Base-by-base conservation (phyloP, 176 grass and related monocot species). In the Themeda triandra region DNA sequence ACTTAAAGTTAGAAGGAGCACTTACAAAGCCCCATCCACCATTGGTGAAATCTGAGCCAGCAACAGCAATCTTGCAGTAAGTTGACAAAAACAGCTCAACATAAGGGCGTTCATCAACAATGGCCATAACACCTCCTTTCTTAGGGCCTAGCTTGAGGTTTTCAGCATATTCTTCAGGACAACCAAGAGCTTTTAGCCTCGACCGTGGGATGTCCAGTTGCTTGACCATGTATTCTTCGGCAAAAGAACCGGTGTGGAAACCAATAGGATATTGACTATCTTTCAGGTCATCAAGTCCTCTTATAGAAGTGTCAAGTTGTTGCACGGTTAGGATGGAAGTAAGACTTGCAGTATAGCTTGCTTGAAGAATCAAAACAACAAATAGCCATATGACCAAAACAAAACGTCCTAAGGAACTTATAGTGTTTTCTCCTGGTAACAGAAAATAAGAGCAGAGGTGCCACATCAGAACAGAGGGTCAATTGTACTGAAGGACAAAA, bases 1-100 rank as follows among this genome's bases (percentile, higher is more conserved):
- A 68, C 0, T 32, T 28, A 70, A 10, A 40, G 77, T 63, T 70
- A 8, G 56, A 21, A 23, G 56, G 17, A 23, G 35, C 62, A 98
- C 96, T 98, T 94, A 98, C 96, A 56, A 98, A 98, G 78, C 96
- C 96, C 96, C 93, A 98, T 49, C 96, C 96, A 78, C 81, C 87
- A 46, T 86, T 91, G 42, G 96, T 98, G 87, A 98, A 98, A 64
- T 95, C 93, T 60, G 96, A 87, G 51, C 96, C 96, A n/a, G 92
- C 74, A 81, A 98, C 88, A 4, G 93, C 73, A 81, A 94, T 87
- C 75, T 85, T 85, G 86, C 96, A 98, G 39, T 98, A 62, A 65
- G 51, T 83, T 80, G 78, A 76, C 46, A 95, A 58, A 77, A 98
- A 98, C 15, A 92, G 81, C 76, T 98, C 93, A 33, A 95, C 79